Conservation (phyloP, 192 early-diverging fungal species). For the Spizellomyces punctatus region DNA sequence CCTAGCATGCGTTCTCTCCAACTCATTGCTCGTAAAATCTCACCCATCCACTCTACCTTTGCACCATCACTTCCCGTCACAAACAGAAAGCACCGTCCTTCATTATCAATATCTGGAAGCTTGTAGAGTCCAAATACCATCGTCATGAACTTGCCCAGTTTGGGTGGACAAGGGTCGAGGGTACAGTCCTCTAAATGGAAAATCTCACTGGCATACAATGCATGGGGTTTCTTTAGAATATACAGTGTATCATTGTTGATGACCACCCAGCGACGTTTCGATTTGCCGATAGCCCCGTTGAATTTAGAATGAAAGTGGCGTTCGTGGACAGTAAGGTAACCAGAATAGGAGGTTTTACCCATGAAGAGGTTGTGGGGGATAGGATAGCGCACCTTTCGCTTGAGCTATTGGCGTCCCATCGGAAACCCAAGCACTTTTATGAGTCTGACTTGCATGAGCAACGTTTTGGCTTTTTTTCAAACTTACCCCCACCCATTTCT, state of each 20-base stretch:
- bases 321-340: background rate
- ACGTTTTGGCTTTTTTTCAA: background rate
- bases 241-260: constrained; percentile 7
- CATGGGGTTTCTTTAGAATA: constrained; percentile 3
- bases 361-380: background rate
- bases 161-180: background rate
- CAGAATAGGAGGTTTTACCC: background rate
- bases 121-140: background rate
- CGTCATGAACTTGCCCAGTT: background rate
- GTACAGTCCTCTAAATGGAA: constrained; percentile 5
- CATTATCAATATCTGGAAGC: background rate
- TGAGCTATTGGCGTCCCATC: background rate
- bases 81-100: constrained; percentile 2
- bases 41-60: constrained; percentile 8
- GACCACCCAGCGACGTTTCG: constrained; percentile 3
- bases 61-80: constrained; percentile 2
- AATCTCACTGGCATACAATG: background rate
- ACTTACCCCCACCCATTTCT: constrained; percentile 5
- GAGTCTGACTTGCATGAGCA: background rate
- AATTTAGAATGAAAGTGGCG: background rate
- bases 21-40: background rate
- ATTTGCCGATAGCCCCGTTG: background rate
- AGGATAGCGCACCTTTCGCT: constrained; percentile 1
- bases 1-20: background rate
- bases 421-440: background rate